Evolutionary conservation across 2,329 filamentous ascomycete species (phyloP).

Genomic region (Massarina eburnea): DNA sequence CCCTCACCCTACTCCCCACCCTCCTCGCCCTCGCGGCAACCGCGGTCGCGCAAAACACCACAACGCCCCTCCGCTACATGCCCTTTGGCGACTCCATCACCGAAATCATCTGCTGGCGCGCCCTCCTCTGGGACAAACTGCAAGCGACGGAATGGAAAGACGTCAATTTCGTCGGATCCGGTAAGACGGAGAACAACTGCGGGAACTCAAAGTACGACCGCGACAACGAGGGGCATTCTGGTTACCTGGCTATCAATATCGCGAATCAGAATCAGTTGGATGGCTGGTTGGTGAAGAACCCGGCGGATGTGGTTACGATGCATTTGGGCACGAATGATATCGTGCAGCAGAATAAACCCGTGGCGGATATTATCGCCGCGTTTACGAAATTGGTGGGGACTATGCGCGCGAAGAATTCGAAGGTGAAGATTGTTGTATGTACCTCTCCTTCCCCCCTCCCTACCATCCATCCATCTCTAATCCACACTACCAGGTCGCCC

Average conservation of each 20-base stretch:
- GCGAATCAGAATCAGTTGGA: conserved; percentile 47
- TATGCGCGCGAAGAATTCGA: conserved; percentile 46
- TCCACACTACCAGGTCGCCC: conserved; percentile 38
- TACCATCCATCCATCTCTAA: background rate
- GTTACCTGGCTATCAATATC: conserved; percentile 49
- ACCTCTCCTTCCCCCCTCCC: background rate
- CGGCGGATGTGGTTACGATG: conserved; percentile 51
- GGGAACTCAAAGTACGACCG: conserved; percentile 44
- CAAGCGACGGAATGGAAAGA: conserved; percentile 42
- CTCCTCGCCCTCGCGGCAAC: conserved; percentile 13
- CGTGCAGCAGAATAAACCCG: conserved; percentile 44
- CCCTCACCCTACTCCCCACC: conserved; percentile 16
- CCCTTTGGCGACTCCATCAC: conserved; percentile 51
- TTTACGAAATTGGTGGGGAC: conserved; percentile 44
- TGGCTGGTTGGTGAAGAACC: conserved; percentile 47
- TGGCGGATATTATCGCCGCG: conserved; percentile 43
- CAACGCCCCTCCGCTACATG: conserved; percentile 38
- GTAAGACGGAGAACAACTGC: conserved; percentile 37
- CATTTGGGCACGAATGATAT: conserved; percentile 51
- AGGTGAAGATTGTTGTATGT: conserved; percentile 49
- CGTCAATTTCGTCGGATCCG: conserved; percentile 45
- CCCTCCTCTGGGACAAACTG: conserved; percentile 47
- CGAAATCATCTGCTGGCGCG: conserved; percentile 49
- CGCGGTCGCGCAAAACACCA: conserved; percentile 16
- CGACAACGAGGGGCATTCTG: conserved; percentile 50